Base-by-base conservation (phyloP, 495 filamentous ascomycete genomes). In the Pseudomonodictys pantanalensis region DNA sequence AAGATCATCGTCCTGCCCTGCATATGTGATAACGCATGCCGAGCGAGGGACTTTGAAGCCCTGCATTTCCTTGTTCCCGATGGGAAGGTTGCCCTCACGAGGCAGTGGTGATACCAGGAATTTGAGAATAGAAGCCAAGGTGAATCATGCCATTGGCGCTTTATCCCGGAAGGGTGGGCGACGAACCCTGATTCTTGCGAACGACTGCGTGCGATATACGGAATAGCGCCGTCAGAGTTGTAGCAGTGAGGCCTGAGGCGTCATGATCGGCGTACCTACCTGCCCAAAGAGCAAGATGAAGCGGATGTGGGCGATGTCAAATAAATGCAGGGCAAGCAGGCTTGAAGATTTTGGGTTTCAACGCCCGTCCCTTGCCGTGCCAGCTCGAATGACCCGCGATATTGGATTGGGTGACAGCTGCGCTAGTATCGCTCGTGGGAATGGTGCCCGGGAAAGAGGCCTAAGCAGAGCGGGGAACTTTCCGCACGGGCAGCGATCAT, bases 251-350 rank as follows among this genome's bases (percentile, higher is more conserved):
- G 41, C 49, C 41, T 53, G 26, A 60, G 57, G 48, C 57, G 58
- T 60, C 58, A 60, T 60, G 58, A 60, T 60, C 58, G 29, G 26
- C 56, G 25, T 18, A 24, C 11, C 29, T 22, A 24, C 38, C 38
- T 24, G 3, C 15, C 23, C 22, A 22, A 8, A 2, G 22, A 12
- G 28, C 45, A 58, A 41, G 6, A 26, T 52, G 56, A 49, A 53
- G 48, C 49, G 28, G 56, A 17, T 7, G 32, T 23, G n/a, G 10
- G 12, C 29, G 38, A 32, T 23, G 30, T 32, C 12, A 9, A 47
- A 23, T 23, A 17, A 23, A 58, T 17, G 30, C 44, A 50, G 41
- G 55, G 55, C 24, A n/a, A 10, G 22, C 10, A 18, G 24, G 43
- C 24, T 49, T 28, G 9, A 20, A 30, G 17, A 22, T 22, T 58